Base-by-base conservation (phyloP, 768 basidiomycete genomes). In the Collybiopsis luxurians region DNA sequence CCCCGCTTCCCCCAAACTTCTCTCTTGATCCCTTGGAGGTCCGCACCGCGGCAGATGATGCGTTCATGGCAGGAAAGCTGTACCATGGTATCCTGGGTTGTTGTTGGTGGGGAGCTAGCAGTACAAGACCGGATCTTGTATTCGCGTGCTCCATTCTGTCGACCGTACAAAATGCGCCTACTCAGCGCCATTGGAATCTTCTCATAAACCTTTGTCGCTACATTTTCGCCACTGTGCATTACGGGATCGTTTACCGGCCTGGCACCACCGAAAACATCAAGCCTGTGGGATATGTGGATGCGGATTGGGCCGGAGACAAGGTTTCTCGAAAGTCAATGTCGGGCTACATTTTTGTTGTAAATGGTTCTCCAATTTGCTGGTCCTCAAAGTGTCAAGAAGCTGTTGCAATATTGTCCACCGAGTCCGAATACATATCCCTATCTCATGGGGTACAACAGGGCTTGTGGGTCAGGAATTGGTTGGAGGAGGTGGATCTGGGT, bases 271-370 rank as follows among this genome's bases (percentile, higher is more conserved):
- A 6, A 17, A 24, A 24, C 6, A n/a, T 24, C 42, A n/a, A 44
- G 24, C 42, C 42, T 30, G 52, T 50, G 34, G 61, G 63, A 3
- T 73, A 60, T 51, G 59, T 60, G 9, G 74, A 76, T 55, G 65
- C 72, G 0, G 74, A 75, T 58, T 74, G 66, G 66, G 73, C 63
- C 2, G 55, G 56, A 11, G 60, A 69, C 61, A n/a, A 45, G 23
- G 17, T 59, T 24, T 58, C 64, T 45, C 55, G 67, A 2, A 54
- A 42, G 36, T 66, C 68, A 50, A 52, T 63, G 0, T 66, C 63
- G 0, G 67, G 69, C 2, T 65, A 68, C 36, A 24, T 55, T 2
- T 63, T 66, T 28, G 50, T 60, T 3, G 48, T 69, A 10, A 54
- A n/a, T 15, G 56, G 57, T 3, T 57, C 58, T 1, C 40, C 60